These are phyloP conservation scores for Alternaria incomplexa DNA, from an alignment of 2,329 filamentous ascomycete species.

Conservation along the genomic window DNA sequence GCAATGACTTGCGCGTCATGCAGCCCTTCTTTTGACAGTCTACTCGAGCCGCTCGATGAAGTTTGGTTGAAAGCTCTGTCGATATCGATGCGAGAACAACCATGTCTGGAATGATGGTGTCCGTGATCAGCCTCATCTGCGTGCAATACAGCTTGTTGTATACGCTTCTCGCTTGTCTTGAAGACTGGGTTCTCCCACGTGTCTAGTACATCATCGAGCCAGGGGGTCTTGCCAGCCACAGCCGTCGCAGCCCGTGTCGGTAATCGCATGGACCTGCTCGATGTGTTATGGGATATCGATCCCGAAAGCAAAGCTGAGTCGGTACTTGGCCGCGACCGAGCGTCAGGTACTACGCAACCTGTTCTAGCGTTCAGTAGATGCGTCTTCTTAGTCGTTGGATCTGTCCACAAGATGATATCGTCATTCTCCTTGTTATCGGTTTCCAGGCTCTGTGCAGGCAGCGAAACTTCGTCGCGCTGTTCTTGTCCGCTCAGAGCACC, in stretches of 20 bases:
- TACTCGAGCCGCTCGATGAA: constrained; percentile 25
- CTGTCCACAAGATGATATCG: constrained; percentile 62
- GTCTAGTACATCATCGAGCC: constrained; percentile 66
- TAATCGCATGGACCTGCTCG: constrained; percentile 43
- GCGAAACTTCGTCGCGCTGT: neutral
- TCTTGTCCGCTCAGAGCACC: constrained; percentile 14
- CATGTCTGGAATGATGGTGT: constrained; percentile 1
- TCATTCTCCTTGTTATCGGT: constrained; percentile 27
- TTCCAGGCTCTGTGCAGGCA: neutral
- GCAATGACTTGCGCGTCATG: constrained; percentile 69
- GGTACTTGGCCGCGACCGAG: constrained; percentile 17
- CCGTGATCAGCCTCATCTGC: constrained; percentile 9
- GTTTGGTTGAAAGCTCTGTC: constrained; percentile 35
- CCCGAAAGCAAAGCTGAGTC: neutral
- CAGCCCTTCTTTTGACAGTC: constrained; percentile 64
- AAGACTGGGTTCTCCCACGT: constrained; percentile 82
- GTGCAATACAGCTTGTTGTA: constrained; percentile 48
- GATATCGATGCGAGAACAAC: constrained; percentile 17
- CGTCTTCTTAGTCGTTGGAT: constrained; percentile 63
- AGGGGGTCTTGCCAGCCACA: constrained; percentile 43
- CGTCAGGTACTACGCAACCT: constrained; percentile 50
- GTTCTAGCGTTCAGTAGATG: constrained; percentile 63
- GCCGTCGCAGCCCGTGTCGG: constrained; percentile 17
- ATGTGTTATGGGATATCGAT: constrained; percentile 22
- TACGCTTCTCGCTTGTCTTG: constrained; percentile 53